Conservation (phyloP, 345 rosid genomes). For the Gossypium ekmanianum region DNA sequence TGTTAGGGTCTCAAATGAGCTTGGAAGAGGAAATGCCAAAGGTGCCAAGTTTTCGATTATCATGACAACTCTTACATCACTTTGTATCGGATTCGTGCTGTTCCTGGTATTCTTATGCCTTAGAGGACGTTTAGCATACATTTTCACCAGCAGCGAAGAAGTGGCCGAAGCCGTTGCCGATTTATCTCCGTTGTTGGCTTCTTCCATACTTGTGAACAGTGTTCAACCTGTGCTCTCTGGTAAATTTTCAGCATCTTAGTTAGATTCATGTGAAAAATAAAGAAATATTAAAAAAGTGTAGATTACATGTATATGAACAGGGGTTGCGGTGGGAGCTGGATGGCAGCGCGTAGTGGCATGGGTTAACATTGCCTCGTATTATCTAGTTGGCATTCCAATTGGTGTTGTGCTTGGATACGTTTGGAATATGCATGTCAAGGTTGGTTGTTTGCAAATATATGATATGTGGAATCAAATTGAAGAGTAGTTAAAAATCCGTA, state of each 20-base stretch:
- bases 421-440: slow-evolving; percentile 50
- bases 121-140: slow-evolving; percentile 54
- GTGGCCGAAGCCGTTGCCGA: slow-evolving; percentile 60
- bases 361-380: slow-evolving; percentile 65
- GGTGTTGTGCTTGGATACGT: slow-evolving; percentile 65
- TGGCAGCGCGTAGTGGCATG: slow-evolving; percentile 77
- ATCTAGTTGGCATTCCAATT: slow-evolving; percentile 62
- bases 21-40: slow-evolving; percentile 58
- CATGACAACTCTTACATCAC: slow-evolving; percentile 41
- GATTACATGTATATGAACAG: slow-evolving; percentile 23
- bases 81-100: slow-evolving; percentile 43
- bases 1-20: slow-evolving; percentile 79
- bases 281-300: no score
- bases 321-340: slow-evolving; percentile 78
- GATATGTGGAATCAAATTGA: no score
- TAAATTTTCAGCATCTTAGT: slow-evolving; percentile 16
- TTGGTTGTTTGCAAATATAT: slow-evolving; percentile 17
- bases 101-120: slow-evolving; percentile 46
- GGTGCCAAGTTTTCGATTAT: slow-evolving; percentile 54
- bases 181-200: slow-evolving; percentile 62
- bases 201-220: slow-evolving; percentile 71
- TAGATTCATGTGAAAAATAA: no score
- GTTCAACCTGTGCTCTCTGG: slow-evolving; percentile 90
- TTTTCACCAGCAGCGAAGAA: slow-evolving; percentile 47
- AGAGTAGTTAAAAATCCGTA: no score